Evolutionary conservation across 2,329 filamentous ascomycete species (phyloP), one percentile per base, ranked within the genome.

Genomic region (Furcasterigmium sp.): DNA sequence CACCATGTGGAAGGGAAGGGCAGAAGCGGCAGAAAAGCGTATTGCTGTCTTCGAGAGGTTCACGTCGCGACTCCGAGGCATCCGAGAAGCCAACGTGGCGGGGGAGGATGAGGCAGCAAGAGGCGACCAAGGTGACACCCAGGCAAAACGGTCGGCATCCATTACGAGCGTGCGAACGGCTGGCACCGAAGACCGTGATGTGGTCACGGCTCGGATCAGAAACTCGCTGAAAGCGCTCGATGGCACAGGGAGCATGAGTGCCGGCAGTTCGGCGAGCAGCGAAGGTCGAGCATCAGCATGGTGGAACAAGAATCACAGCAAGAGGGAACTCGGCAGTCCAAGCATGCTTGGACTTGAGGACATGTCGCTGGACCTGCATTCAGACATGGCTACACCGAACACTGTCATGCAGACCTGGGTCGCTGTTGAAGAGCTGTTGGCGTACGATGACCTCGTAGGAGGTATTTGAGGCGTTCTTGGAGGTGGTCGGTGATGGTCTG

Each of bases 11-110:
- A 73, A 66, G 48, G 67, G 65, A 25, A 64, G 76, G 25, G 80
- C 80, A 0, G 69, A 78, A 52, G 63, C 67, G 4, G 78, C 78
- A 0, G 79, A 84, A 60, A 67, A 61, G 46, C 66, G 72, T 39
- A 55, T 81, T 15, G 63, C 66, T 4, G 65, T 71, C 19, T 69
- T 76, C 46, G 67, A 76, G 53, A 57, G 60, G 32, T 69, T 73
- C 46, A 65, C 63, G 4, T 46, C 55, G 13, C 57, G 58, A 19
- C 32, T 69, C 25, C 56, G 57, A 37, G 57, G 51, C 2, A 60
- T 65, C 40, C 55, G 53, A n/a, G 55, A 36, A 18, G 46, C 41
- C 13, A 39, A 47, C 14, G 46, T 32, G 26, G 37, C 44, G 25
- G 23, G 44, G 11, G 44, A 44, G 13, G 28, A 15, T 6, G 40